A percentile compares a stretch with the other conserved stretches of the same genome.
Evolutionary conservation across 2,329 filamentous ascomycete genomes (phyloP).

Genomic region (Diaporthe sp.): DNA sequence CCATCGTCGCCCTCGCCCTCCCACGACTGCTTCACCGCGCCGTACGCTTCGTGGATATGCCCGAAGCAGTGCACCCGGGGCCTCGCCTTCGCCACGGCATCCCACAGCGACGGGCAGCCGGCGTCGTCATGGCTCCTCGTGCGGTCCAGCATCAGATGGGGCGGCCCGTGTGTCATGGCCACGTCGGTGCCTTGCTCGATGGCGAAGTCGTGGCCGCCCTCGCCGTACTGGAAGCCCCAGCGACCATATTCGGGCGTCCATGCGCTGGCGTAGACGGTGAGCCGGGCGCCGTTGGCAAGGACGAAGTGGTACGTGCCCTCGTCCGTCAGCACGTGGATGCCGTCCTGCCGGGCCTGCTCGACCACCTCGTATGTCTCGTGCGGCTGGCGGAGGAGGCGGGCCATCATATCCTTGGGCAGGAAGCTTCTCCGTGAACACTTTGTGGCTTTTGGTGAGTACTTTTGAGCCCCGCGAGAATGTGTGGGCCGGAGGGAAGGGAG

Average conservation of each 20-base stretch:
- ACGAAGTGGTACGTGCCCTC: constrained; percentile 39
- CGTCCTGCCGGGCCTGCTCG: constrained; percentile 30
- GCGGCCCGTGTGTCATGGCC: constrained; percentile 38
- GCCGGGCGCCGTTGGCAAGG: constrained; percentile 34
- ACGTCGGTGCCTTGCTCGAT: constrained; percentile 35
- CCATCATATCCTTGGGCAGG: constrained; percentile 5
- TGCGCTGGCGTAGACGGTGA: constrained; percentile 39
- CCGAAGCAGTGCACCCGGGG: constrained; percentile 40
- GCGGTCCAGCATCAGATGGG: constrained; percentile 32
- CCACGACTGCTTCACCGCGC: constrained; percentile 28
- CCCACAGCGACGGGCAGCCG: constrained; percentile 32
- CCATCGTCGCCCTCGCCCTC: constrained; percentile 14
- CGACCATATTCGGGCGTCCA: constrained; percentile 40
- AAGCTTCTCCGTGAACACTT: constrained; percentile 12
- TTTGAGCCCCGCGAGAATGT: no score
- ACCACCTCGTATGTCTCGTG: constrained; percentile 53
- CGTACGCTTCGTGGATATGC: constrained; percentile 37
- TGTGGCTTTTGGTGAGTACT: not conserved
- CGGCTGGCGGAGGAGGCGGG: constrained; percentile 49
- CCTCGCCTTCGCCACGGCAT: constrained; percentile 19
- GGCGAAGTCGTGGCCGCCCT: constrained; percentile 34
- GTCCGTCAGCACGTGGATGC: constrained; percentile 28
- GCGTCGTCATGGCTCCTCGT: constrained; percentile 27
- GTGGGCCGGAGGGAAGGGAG: not conserved
- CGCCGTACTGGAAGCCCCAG: constrained; percentile 39